Evolutionary conservation across 768 basidiomycete genomes (phyloP), one percentile per base, ranked within the genome.

Genomic region (Pleurotus tuber-regium): DNA sequence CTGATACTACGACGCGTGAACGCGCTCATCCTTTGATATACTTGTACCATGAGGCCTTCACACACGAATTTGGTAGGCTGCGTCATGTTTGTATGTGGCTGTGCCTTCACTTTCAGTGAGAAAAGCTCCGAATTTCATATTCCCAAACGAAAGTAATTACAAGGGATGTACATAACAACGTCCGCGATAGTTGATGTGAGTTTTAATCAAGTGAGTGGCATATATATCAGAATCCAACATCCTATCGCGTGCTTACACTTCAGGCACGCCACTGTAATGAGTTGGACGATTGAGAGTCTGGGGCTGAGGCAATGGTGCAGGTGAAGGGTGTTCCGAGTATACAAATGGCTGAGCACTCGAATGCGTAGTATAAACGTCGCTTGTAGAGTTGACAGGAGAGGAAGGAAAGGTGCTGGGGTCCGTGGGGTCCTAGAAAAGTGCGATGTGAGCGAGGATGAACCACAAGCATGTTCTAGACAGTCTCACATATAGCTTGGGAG

Each of bases 401-500:
- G 49, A 28, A 2, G 54, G 54, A 42, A 55, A 55, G 6, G 54
- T 55, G 14, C 31, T 25, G n/a, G 54, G 54, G n/a, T 55, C 54
- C 11, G 54, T 43, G 10, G 54, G 54, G 39, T 55, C 50, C 54
- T 55, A 39, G 33, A 43, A 30, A 50, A 29, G 14, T 4, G 26
- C 26, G 21, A 16, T 42, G n/a, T 43, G 28, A 51, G 30, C 29
- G 39, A 50, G 29, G 29, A 50, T 26, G 52, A 47, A 11, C 41
- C 38, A 16, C 26, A 41, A 23, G 24, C n/a, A 33, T 30, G n/a
- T 23, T 16, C 25, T 18, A 23, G 16, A 10, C 2, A 16, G 14
- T 58, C 73, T 63, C 58, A 77, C 76, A 54, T 77, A 76, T 41
- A 71, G 59, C 53, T 64, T 71, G 5, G 65, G 69, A 8, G 64